Evolutionary conservation across 176 grass and related monocot species (phyloP).

Genomic region (Saccharum officinarum): DNA sequence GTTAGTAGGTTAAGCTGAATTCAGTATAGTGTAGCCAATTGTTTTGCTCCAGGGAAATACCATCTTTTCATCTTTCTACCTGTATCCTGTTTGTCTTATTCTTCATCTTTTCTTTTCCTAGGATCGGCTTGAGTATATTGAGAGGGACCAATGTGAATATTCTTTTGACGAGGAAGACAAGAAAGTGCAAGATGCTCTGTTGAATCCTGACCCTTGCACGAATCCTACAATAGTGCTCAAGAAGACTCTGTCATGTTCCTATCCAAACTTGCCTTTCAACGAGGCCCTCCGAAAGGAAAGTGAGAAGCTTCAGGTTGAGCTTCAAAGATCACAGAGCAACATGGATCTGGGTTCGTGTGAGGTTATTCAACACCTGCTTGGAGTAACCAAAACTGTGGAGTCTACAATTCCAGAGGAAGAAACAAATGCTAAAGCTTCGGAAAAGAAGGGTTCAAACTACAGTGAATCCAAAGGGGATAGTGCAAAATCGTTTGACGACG

Average conservation of each 20-base stretch:
- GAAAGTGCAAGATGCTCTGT: conserved; percentile 77
- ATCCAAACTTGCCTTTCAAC: conserved; percentile 89
- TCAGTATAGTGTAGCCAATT: not conserved
- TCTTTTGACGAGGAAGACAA: conserved; percentile 97
- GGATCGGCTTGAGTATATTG: conserved; percentile 87
- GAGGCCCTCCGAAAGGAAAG: conserved; percentile 88
- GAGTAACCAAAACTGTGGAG: conserved; percentile 74
- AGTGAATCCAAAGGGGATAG: conserved; percentile 31
- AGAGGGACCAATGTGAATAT: conserved; percentile 93
- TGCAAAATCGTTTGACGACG: conserved; percentile 35
- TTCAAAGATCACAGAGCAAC: conserved; percentile 83
- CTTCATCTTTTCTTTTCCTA: conserved; percentile 31
- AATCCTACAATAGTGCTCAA: conserved; percentile 75
- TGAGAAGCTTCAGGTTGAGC: conserved; percentile 93
- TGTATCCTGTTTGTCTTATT: not conserved
- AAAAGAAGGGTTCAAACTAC: conserved; percentile 43
- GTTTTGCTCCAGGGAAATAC: conserved; percentile 15
- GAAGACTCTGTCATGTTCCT: conserved; percentile 89
- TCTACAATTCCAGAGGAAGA: conserved; percentile 64
- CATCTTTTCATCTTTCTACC: conserved; percentile 1
- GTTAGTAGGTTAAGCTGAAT: conserved; percentile 7
- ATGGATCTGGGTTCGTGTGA: conserved; percentile 83
- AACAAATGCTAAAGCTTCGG: conserved; percentile 36
- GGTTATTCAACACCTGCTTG: conserved; percentile 88
- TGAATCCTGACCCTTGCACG: conserved; percentile 65